Evolutionary conservation across 1,284 basidiomycete species (phyloP).

Genomic region (Heliocybe sulcata): DNA sequence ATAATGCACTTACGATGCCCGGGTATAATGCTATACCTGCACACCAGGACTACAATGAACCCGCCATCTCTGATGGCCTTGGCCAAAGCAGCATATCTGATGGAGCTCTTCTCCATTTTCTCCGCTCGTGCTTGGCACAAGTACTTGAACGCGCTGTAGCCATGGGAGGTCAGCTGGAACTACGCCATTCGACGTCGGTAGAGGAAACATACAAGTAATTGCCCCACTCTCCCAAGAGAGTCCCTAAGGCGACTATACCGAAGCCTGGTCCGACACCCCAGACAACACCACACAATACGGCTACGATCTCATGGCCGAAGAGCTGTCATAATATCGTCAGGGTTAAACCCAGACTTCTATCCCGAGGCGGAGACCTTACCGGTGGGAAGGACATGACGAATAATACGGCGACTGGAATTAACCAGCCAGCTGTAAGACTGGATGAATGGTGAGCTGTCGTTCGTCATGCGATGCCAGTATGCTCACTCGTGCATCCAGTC

Average conservation of each 20-base stretch:
- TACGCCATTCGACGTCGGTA: background rate
- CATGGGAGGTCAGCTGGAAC: slow-evolving; percentile 5
- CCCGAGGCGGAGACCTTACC: slow-evolving; percentile 38
- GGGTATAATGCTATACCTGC: slow-evolving; percentile 55
- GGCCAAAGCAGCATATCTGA: slow-evolving; percentile 57
- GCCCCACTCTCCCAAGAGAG: slow-evolving; percentile 60
- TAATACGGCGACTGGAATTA: slow-evolving; percentile 79
- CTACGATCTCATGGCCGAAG: slow-evolving; percentile 75
- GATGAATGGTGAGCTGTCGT: background rate
- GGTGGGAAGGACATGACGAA: slow-evolving; percentile 77
- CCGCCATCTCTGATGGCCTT: slow-evolving; percentile 62
- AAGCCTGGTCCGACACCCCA: slow-evolving; percentile 68
- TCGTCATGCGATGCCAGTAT: background rate
- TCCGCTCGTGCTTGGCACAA: slow-evolving; percentile 38
- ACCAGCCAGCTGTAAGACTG: slow-evolving; percentile 45
- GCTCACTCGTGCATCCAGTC: slow-evolving; percentile 3
- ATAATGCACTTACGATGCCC: slow-evolving; percentile 38
- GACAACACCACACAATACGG: slow-evolving; percentile 70
- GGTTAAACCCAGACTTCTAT: background rate
- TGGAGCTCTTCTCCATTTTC: slow-evolving; percentile 48
- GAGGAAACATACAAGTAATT: slow-evolving; percentile 37
- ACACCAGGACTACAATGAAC: slow-evolving; percentile 53
- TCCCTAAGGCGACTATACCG: slow-evolving; percentile 59
- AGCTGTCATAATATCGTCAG: slow-evolving; percentile 29
- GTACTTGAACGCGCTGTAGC: slow-evolving; percentile 36